Evolutionary conservation across 345 rosid genomes (phyloP).

Genomic region (Gossypium bickii): DNA sequence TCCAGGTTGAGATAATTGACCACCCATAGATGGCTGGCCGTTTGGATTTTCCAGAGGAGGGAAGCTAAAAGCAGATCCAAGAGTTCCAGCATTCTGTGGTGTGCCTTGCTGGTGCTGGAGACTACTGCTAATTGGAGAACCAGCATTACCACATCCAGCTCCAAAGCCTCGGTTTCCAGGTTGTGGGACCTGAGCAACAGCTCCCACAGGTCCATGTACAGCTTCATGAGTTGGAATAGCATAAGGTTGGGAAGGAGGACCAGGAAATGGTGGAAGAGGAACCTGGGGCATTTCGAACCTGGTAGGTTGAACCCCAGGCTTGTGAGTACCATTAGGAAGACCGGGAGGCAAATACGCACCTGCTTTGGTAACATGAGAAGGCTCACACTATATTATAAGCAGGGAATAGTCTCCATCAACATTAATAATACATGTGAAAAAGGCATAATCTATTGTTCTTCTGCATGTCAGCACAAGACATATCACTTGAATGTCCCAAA

Average conservation of each 20-base stretch:
- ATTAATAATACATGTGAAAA: not conserved
- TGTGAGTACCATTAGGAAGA: constrained; percentile 84
- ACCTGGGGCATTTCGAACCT: constrained; percentile 82
- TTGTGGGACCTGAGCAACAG: constrained; percentile 80
- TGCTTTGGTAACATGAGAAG: constrained; percentile 25
- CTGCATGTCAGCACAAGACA: not conserved
- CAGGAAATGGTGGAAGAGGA: constrained; percentile 74
- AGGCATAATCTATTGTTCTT: not conserved
- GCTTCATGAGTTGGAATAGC: constrained; percentile 90
- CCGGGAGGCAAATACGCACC: constrained; percentile 76
- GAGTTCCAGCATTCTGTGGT: constrained; percentile 72
- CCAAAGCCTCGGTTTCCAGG: constrained; percentile 88
- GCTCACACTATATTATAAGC: not conserved
- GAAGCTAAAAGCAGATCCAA: constrained; percentile 75
- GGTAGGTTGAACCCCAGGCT: constrained; percentile 83
- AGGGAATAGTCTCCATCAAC: not conserved
- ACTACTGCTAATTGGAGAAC: constrained; percentile 77
- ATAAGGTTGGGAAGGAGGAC: constrained; percentile 87
- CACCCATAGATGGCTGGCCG: constrained; percentile 90
- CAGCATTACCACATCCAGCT: constrained; percentile 76
- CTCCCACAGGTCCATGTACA: constrained; percentile 90
- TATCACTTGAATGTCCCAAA: not conserved
- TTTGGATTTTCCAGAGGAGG: constrained; percentile 72
- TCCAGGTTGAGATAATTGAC: constrained; percentile 94
- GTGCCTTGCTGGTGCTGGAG: constrained; percentile 72